A percentile compares a stretch with the other conserved stretches of the same genome.
Conservation (phyloP, 1,284 basidiomycete species). For the Exobasidium cylindrosporum region DNA sequence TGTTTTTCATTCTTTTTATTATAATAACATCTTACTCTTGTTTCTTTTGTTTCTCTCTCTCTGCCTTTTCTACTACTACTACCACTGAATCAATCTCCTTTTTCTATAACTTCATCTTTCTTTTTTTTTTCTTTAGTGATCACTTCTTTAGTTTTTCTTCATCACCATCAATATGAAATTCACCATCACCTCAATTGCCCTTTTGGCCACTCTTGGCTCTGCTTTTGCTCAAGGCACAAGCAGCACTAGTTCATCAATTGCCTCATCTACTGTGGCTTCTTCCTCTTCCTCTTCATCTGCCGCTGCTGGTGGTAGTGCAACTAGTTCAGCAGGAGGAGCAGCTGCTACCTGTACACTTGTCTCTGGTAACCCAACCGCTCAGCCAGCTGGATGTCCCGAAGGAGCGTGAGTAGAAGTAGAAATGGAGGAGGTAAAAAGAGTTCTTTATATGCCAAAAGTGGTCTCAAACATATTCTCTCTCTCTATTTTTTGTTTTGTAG, state of each 20-base stretch:
- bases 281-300: conserved; percentile 13
- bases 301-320: neutral
- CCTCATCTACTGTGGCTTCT: neutral
- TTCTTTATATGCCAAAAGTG: neutral
- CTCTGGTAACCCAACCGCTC: conserved; percentile 3
- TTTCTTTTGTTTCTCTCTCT: neutral
- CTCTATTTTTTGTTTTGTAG: conserved; percentile 6
- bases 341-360: conserved; percentile 15
- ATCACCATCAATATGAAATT: conserved; percentile 15
- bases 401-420: conserved; percentile 2
- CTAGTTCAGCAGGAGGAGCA: neutral
- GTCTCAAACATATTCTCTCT: neutral
- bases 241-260: neutral
- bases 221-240: conserved; percentile 10
- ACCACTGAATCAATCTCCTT: neutral
- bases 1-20: too few species aligned
- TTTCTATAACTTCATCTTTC: neutral
- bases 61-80: neutral
- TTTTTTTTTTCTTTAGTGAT: neutral
- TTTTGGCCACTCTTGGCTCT: conserved; percentile 3
- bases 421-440: neutral
- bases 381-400: conserved; percentile 11
- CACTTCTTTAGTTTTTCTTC: neutral
- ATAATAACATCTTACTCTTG: too few species aligned
- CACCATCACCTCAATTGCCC: conserved; percentile 8